Base-by-base conservation (phyloP, 208 protist genomes). In the Phytomonas sp. region DNA sequence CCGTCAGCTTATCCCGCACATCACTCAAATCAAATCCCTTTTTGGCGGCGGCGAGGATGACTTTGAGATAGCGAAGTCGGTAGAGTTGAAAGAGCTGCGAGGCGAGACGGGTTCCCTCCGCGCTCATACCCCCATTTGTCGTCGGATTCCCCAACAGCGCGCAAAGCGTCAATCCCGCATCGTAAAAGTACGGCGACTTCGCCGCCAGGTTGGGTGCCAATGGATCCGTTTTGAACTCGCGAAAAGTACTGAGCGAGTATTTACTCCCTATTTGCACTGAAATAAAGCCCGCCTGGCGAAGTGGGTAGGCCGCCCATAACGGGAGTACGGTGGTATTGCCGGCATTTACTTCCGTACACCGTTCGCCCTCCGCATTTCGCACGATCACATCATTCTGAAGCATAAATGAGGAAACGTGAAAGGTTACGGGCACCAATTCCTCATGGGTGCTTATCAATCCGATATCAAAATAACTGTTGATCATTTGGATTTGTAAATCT, bases 211-310 rank as follows among this genome's bases (percentile, higher is more conserved):
- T 93, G 0, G 82, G 81, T 1, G 85, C 84, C 19, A 91, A 73
- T 8, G 87, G 74, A 60, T 93, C 84, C 52, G 80, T 93, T 64
- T 90, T 90, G 63, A 93, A 93, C 73, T 93, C 84, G 37, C 83
- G 80, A 71, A 93, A 93, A 14, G 82, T 82, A 61, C 73, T 52
- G 30, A 84, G 80, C n/a, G 75, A 78, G 74, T 86, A 93, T 31
- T 76, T 80, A 37, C 73, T 63, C 4, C 84, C 84, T 8, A 78
- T 56, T 60, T 84, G 82, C 3, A 84, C 79, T n/a, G 75, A 62
- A 31, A 89, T 49, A 72, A 81, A 83, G 60, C 82, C 87, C 19
- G 66, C 74, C 7, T 69, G 66, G 63, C 84, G 87, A 8, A 93
- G 80, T 16, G 80, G 74, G 4, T 64, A 65, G 3, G 83, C 84